Evolutionary conservation across 768 basidiomycete species (phyloP), one percentile per base, ranked within the genome.

Genomic region (Boletus pseudopeckii): DNA sequence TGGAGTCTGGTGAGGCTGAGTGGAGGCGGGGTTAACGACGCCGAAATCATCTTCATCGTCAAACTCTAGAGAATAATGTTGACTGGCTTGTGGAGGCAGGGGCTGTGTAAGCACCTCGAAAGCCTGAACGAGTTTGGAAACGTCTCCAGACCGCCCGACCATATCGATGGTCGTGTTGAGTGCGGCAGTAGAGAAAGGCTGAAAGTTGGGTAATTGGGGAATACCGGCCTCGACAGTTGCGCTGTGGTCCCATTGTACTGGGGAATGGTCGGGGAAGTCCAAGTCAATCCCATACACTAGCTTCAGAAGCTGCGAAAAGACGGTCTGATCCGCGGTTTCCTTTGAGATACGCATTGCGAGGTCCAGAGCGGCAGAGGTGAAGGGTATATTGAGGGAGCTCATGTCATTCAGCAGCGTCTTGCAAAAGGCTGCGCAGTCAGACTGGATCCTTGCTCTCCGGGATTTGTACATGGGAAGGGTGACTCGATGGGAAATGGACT

Each of bases 91-190:
- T 54, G 72, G 69, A 11, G 86, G 83, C 28, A 90, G 75, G 15
- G 88, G 87, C 45, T 83, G 77, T 0, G 90, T 89, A 53, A 91
- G 80, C 28, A 88, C 83, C 60, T 92, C 90, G 62, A 91, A 92
- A 1, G 85, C 78, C 62, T 83, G 81, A 6, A 92, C 78, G 64
- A 92, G 77, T 59, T 80, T 83, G 5, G 86, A 82, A 37, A 88
- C 68, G 49, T 84, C 71, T 13, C 81, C 78, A 17, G 77, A 62
- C 9, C 78, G 77, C 14, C 88, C 89, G 9, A 90, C 77, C 61
- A 84, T 77, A 53, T 90, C 86, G 57, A 93, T 71, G 43, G 82
- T 81, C 17, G 84, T 86, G 69, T 90, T 90, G 38, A 93, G 80
- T 2, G 86, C 81, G 18, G 80, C 66, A 7, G 82, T 84, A 15